phyloP scores from a whole-genome alignment of 805 yeast species.

The Ogataea nonfermentans region DNA sequence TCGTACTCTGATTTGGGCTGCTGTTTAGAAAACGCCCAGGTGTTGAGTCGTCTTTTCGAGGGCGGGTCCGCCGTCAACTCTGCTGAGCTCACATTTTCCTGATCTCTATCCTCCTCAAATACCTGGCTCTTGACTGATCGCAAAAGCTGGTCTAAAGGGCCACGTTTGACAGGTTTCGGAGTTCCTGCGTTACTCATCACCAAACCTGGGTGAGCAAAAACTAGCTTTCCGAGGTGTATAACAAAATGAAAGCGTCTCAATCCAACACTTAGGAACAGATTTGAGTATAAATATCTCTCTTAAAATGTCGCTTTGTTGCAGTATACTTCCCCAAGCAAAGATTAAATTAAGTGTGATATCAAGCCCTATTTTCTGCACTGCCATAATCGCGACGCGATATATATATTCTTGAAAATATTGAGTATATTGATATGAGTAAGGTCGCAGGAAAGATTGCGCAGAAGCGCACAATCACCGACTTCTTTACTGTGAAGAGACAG shows the following conservation, averaged over 20 bases:
- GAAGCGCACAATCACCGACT: constrained; percentile 21
- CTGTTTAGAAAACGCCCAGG: constrained; percentile 3
- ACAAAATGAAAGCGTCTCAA: too few relatives aligned
- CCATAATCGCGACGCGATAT: constrained; percentile 12
- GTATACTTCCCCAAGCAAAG: background rate
- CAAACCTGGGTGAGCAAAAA: background rate
- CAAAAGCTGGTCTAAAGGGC: constrained; percentile 10
- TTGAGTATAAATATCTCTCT: too few relatives aligned
- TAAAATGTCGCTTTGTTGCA: too few relatives aligned
- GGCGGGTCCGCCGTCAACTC: constrained; percentile 1
- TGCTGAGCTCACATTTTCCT: constrained; percentile 1
- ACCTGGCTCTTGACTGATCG: constrained; percentile 24
- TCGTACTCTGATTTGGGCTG: background rate
- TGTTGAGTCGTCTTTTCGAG: background rate
- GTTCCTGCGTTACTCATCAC: constrained; percentile 1
- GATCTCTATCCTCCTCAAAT: constrained; percentile 17
- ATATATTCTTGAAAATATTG: constrained; percentile 1
- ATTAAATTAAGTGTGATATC: background rate
- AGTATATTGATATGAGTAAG: constrained; percentile 1
- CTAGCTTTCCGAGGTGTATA: background rate
- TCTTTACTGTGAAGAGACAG: constrained; percentile 15
- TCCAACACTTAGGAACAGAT: too few relatives aligned
- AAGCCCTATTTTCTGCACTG: constrained; percentile 1
- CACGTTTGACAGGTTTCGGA: constrained; percentile 7
- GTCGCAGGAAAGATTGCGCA: constrained; percentile 8